Evolutionary conservation across 2,329 filamentous ascomycete species (phyloP).

Genomic region (Paecilomyces fulvus): DNA sequence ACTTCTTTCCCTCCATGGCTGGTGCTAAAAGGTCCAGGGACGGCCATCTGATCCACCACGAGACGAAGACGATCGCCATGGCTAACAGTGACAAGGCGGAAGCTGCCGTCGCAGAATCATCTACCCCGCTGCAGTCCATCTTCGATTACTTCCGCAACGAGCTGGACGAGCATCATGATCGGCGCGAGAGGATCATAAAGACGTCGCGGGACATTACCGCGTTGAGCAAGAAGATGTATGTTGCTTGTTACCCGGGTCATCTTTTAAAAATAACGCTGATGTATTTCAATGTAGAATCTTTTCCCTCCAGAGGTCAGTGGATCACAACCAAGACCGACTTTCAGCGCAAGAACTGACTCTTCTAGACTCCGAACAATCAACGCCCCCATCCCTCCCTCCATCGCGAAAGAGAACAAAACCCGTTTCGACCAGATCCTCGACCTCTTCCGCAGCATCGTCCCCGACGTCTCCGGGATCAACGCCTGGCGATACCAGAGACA

Average conservation of each 20-base stretch:
- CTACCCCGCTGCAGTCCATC: conserved; percentile 45
- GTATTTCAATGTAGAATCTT: conserved; percentile 57
- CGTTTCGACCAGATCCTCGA: conserved; percentile 63
- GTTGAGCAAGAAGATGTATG: conserved; percentile 91
- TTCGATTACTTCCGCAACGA: conserved; percentile 81
- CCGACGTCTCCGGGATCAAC: conserved; percentile 71
- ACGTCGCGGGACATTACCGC: conserved; percentile 87
- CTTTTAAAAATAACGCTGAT: conserved; percentile 2
- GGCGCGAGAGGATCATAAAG: conserved; percentile 83
- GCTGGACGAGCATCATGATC: conserved; percentile 89
- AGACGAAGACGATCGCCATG: background rate
- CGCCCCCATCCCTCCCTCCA: conserved; percentile 52
- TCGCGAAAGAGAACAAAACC: conserved; percentile 60
- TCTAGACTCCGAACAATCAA: conserved; percentile 33
- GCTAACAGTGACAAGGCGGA: background rate
- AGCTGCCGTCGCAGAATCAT: background rate
- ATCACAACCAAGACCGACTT: background rate
- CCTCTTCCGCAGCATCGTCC: conserved; percentile 58
- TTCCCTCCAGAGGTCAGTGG: conserved; percentile 63
- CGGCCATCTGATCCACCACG: background rate
- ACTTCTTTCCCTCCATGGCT: background rate
- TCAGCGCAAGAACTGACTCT: background rate
- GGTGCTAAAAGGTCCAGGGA: background rate
- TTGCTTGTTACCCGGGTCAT: background rate
- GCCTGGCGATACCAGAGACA: conserved; percentile 71